A percentile compares a stretch with the other conserved stretches of the same genome.
phyloP scores from a whole-genome alignment of 371 early-diverging fungal genomes.

The Parasitella parasitica region DNA sequence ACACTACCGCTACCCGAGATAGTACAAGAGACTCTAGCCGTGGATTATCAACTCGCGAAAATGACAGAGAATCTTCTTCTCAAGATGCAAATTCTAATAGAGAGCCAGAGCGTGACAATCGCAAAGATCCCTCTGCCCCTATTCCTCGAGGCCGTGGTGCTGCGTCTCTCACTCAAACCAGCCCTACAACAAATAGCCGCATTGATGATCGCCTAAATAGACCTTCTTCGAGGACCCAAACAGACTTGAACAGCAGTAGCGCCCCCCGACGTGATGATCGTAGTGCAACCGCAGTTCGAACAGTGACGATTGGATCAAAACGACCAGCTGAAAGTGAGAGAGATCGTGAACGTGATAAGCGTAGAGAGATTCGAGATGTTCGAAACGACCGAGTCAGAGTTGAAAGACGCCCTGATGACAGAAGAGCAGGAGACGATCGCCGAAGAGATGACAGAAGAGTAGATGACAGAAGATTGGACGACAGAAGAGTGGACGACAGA shows the following conservation, averaged over 20 bases:
- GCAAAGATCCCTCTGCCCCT: neutral
- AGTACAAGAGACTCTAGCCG: conserved; percentile 1
- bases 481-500: conserved; percentile 22
- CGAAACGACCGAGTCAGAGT: neutral
- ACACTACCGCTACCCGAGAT: neutral
- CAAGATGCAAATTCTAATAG: neutral
- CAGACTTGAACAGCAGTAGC: neutral
- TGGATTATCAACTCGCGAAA: neutral
- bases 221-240: neutral
- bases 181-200: neutral
- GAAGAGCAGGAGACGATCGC: conserved; percentile 29
- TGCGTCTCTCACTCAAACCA: neutral
- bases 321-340: neutral
- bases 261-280: neutral
- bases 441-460: conserved; percentile 24
- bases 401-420: conserved; percentile 1
- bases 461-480: conserved; percentile 17
- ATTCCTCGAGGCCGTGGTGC: conserved; percentile 3
- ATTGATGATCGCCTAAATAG: neutral
- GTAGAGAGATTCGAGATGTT: conserved; percentile 1
- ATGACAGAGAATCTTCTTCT: neutral
- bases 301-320: neutral
- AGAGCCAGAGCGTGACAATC: neutral
- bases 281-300: neutral
- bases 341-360: conserved; percentile 6